These are phyloP conservation scores for Oryza meyeriana DNA, from an alignment of 176 grass and related monocot genomes.

Conservation along the genomic window DNA sequence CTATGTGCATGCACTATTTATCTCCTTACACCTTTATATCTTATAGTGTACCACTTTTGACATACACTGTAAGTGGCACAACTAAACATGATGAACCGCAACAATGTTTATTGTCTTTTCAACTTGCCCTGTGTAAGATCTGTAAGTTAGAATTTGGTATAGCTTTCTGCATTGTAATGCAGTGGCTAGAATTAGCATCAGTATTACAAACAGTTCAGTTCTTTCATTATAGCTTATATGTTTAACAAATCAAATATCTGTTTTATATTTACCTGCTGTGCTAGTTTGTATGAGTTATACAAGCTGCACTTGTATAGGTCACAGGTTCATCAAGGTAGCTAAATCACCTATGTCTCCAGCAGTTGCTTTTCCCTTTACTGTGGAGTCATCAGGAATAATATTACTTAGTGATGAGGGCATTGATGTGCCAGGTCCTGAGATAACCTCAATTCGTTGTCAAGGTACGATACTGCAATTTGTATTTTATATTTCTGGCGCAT, in stretches of 20 bases:
- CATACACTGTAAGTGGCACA: background rate
- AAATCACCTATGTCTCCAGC: slow-evolving; percentile 91
- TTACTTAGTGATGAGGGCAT: slow-evolving; percentile 63
- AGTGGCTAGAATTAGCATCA: background rate
- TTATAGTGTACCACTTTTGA: background rate
- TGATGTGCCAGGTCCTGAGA: slow-evolving; percentile 64
- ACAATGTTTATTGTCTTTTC: slow-evolving; percentile 8
- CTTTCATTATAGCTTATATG: background rate
- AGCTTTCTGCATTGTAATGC: background rate
- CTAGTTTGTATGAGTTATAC: background rate
- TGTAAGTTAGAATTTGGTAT: background rate
- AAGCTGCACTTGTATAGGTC: slow-evolving; percentile 41
- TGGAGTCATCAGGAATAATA: slow-evolving; percentile 74
- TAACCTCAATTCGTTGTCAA: slow-evolving; percentile 70
- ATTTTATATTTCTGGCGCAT: background rate
- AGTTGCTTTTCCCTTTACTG: slow-evolving; percentile 75
- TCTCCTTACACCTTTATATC: background rate
- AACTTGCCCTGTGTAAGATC: background rate
- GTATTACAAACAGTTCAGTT: slow-evolving; percentile 5
- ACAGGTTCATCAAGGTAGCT: slow-evolving; percentile 85
- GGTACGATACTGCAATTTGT: slow-evolving; percentile 37
- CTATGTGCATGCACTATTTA: background rate
- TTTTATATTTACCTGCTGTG: background rate
- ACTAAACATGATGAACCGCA: background rate
- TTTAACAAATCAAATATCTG: background rate